These are phyloP conservation scores for Dimargaris cristalligena DNA, from an alignment of 192 early-diverging fungal genomes.

Conservation along the genomic window DNA sequence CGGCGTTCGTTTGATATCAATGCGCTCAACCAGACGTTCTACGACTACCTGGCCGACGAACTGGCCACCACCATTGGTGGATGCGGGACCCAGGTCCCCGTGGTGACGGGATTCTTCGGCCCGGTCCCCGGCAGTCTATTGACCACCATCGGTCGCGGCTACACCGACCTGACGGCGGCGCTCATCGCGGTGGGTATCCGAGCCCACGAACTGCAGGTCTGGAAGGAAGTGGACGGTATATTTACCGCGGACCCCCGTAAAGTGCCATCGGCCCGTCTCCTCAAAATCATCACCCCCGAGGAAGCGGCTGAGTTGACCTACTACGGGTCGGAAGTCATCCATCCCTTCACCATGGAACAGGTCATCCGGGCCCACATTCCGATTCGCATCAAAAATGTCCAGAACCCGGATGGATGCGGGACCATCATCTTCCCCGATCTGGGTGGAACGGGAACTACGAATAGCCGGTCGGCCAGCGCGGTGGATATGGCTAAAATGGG, in stretches of 20 bases:
- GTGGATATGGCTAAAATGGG: constrained; percentile 27
- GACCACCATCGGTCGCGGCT: constrained; percentile 85
- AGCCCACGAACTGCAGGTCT: constrained; percentile 90
- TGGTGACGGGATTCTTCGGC: constrained; percentile 97
- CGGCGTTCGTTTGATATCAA: constrained; percentile 62
- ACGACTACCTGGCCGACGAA: constrained; percentile 69
- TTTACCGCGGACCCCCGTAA: constrained; percentile 98
- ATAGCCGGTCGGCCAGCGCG: constrained; percentile 17
- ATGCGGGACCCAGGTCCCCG: constrained; percentile 56
- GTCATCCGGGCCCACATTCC: constrained; percentile 92
- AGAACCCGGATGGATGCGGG: constrained; percentile 78
- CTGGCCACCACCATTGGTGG: constrained; percentile 40
- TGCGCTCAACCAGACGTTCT: constrained; percentile 83
- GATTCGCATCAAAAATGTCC: constrained; percentile 97
- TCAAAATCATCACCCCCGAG: constrained; percentile 89
- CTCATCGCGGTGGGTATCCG: constrained; percentile 75
- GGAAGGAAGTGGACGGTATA: constrained; percentile 99
- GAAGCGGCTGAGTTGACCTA: constrained; percentile 97
- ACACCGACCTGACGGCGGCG: constrained; percentile 95
- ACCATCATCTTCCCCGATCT: constrained; percentile 86
- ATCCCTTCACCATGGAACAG: constrained; percentile 99
- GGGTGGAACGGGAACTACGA: not conserved
- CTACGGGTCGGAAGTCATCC: constrained; percentile 90
- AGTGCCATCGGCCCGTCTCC: constrained; percentile 63
- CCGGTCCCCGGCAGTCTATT: constrained; percentile 87